A percentile compares a stretch with the other conserved stretches of the same genome.
These are phyloP conservation scores for Hypericum androsaemum DNA, from an alignment of 345 rosid species.

Conservation along the genomic window DNA sequence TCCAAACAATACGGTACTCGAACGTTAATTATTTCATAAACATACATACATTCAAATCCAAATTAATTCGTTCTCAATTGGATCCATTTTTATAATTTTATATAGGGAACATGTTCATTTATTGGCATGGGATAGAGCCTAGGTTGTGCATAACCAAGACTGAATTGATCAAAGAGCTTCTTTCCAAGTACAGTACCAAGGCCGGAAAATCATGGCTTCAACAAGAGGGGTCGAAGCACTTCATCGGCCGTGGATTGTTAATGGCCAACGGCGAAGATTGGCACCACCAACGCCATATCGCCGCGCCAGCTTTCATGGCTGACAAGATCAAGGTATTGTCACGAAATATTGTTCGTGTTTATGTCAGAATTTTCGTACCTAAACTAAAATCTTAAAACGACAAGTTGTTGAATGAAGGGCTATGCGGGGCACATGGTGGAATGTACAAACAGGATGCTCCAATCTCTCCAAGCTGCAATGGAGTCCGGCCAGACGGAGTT, in stretches of 20 bases:
- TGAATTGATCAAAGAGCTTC: constrained; percentile 61
- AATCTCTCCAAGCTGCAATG: constrained; percentile 36
- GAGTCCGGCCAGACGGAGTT: constrained; percentile 47
- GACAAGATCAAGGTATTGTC: constrained; percentile 18
- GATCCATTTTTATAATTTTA: not conserved
- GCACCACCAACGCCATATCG: constrained; percentile 33
- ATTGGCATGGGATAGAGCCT: constrained; percentile 88
- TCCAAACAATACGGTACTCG: constrained; percentile 58
- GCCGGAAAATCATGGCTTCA: constrained; percentile 92
- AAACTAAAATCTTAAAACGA: no score
- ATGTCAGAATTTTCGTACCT: not conserved
- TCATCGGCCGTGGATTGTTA: constrained; percentile 69
- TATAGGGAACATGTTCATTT: constrained; percentile 73
- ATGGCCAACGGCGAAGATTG: constrained; percentile 69
- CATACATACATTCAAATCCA: no score
- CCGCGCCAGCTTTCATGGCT: constrained; percentile 27
- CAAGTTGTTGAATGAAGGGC: constrained; percentile 28
- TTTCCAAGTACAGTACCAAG: constrained; percentile 53
- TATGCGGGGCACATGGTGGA: constrained; percentile 77
- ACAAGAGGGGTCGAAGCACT: constrained; percentile 78
- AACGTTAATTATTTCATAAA: no score
- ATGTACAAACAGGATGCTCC: constrained; percentile 53
- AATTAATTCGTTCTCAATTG: not conserved
- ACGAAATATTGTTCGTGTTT: no score
- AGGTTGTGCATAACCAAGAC: constrained; percentile 71